Evolutionary conservation across 345 rosid genomes (phyloP).

Genomic region (Clarkia xantiana): DNA sequence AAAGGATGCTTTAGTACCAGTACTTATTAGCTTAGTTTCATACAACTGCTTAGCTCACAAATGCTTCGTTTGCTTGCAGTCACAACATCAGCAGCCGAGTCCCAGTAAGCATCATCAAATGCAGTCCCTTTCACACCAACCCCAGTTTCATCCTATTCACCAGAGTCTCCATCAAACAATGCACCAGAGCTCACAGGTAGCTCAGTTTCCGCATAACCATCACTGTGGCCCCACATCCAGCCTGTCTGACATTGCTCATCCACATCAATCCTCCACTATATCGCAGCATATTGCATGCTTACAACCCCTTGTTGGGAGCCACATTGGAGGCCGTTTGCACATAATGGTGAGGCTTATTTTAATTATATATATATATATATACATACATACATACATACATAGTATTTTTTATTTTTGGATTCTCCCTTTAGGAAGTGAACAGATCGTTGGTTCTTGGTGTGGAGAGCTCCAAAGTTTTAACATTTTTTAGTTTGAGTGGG

Average conservation of each 20-base stretch:
- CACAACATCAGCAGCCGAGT: constrained; percentile 45
- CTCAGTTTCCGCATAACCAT: constrained; percentile 58
- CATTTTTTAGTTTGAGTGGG: too few relatives aligned
- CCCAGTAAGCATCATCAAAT: constrained; percentile 68
- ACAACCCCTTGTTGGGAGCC: constrained; percentile 58
- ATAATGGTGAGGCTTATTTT: constrained; percentile 32
- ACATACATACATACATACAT: too few relatives aligned
- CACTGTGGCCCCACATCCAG: constrained; percentile 43
- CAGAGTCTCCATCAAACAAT: constrained; percentile 51
- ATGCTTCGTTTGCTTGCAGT: constrained; percentile 18
- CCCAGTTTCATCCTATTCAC: constrained; percentile 61
- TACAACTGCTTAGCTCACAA: background rate
- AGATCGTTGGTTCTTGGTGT: too few relatives aligned
- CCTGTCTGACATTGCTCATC: constrained; percentile 50
- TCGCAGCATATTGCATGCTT: constrained; percentile 79
- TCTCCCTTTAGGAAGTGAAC: too few relatives aligned
- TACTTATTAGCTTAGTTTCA: background rate
- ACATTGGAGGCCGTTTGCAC: constrained; percentile 50
- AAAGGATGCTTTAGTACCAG: background rate
- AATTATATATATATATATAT: too few relatives aligned
- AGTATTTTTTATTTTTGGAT: too few relatives aligned
- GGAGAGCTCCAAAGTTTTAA: too few relatives aligned
- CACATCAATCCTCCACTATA: constrained; percentile 53
- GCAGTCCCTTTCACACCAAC: constrained; percentile 40
- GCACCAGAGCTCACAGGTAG: constrained; percentile 39